Evolutionary conservation across 345 rosid species (phyloP).

Genomic region (Eucalyptus curtisii): DNA sequence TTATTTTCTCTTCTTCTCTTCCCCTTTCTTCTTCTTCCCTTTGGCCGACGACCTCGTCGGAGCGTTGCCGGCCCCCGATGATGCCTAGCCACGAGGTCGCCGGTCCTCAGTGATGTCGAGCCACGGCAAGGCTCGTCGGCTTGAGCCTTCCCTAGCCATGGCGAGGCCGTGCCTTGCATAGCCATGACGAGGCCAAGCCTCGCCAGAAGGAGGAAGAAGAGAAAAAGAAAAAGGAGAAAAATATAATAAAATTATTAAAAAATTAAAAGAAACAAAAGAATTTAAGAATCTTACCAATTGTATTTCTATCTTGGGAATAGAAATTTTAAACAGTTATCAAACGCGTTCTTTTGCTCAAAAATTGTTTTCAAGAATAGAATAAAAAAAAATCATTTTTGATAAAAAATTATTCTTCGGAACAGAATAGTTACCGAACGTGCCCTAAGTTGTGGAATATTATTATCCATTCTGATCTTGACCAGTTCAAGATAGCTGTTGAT

Average conservation of each 20-base stretch:
- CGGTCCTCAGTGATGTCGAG: too few relatives aligned
- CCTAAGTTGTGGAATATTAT: rapidly evolving
- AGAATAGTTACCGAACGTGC: rapidly evolving
- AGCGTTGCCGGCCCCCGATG: rapidly evolving
- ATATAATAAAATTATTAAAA: too few relatives aligned
- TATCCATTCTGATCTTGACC: neutral
- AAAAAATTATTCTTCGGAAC: rapidly evolving
- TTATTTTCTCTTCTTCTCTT: too few relatives aligned
- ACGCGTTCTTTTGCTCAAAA: rapidly evolving
- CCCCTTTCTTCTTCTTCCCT: too few relatives aligned
- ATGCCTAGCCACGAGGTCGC: too few relatives aligned
- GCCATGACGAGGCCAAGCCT: too few relatives aligned
- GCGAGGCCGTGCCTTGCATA: too few relatives aligned
- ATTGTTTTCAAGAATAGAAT: rapidly evolving
- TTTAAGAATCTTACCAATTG: too few relatives aligned
- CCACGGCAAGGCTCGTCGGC: rapidly evolving
- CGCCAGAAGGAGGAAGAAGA: too few relatives aligned
- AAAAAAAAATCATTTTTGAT: rapidly evolving
- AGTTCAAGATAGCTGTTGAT: neutral
- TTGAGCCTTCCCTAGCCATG: too few relatives aligned
- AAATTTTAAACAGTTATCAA: rapidly evolving
- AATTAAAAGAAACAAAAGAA: too few relatives aligned
- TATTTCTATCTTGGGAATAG: rapidly evolving
- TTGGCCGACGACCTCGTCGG: rapidly evolving
- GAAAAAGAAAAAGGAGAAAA: rapidly evolving